A percentile compares a stretch with the other conserved stretches of the same genome.
phyloP scores from a whole-genome alignment of 2,329 filamentous ascomycete species.

The Trichothecium roseum region DNA sequence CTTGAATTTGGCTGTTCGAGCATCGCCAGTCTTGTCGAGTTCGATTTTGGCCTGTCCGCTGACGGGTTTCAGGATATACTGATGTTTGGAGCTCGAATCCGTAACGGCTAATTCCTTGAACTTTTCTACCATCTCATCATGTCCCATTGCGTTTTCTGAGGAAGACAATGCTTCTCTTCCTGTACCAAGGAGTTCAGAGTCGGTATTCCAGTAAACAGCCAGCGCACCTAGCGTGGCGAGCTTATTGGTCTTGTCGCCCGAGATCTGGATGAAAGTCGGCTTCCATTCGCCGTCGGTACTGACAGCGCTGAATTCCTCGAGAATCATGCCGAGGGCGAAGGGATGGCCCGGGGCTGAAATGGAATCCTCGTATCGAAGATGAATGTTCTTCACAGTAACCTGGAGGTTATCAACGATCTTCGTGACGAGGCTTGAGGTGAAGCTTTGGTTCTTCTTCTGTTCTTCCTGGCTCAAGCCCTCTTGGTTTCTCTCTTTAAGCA shows the following conservation, averaged over 20 bases:
- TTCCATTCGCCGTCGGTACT: conserved; percentile 94
- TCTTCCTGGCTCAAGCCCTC: conserved; percentile 92
- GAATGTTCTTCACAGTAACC: conserved; percentile 95
- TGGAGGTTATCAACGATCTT: conserved; percentile 98
- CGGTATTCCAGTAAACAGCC: conserved; percentile 97
- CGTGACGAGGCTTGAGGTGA: conserved; percentile 86
- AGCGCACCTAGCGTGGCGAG: conserved; percentile 81
- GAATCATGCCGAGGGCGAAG: conserved; percentile 82
- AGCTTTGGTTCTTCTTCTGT: conserved; percentile 95
- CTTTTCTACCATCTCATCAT: conserved; percentile 65
- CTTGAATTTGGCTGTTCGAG: conserved; percentile 75
- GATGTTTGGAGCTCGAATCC: conserved; percentile 51
- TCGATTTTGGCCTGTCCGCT: conserved; percentile 92
- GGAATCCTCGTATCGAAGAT: conserved; percentile 95
- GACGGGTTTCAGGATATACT: conserved; percentile 93
- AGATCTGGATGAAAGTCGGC: conserved; percentile 89
- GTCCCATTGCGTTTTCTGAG: conserved; percentile 49
- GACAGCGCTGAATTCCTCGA: conserved; percentile 94
- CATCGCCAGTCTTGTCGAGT: conserved; percentile 82
- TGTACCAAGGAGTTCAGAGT: conserved; percentile 71
- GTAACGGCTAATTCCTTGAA: conserved; percentile 72
- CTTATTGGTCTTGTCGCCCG: conserved; percentile 77
- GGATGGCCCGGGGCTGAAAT: conserved; percentile 92
- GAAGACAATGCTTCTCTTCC: conserved; percentile 53
- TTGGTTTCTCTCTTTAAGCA: conserved; percentile 84